phyloP scores from a whole-genome alignment of 331 rosid species.

The Quercus phellos region DNA sequence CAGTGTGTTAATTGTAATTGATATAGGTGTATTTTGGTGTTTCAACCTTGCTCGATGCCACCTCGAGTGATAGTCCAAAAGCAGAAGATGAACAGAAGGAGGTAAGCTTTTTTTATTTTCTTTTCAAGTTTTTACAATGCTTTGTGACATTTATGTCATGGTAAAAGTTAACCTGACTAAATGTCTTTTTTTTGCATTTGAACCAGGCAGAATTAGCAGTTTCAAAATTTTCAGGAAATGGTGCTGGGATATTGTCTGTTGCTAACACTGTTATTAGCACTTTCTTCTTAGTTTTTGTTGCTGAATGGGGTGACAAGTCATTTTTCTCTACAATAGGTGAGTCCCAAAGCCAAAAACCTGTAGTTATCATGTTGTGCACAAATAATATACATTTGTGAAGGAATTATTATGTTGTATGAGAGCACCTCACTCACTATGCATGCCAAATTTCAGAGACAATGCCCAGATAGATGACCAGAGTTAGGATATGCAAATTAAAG shows the following conservation, averaged over 20 bases:
- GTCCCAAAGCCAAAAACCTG: conserved; percentile 18
- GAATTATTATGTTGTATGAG: neutral
- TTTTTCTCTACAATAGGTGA: conserved; percentile 96
- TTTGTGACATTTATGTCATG: neutral
- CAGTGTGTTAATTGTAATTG: neutral
- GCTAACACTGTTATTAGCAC: conserved; percentile 78
- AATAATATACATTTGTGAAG: neutral
- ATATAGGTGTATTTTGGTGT: conserved; percentile 76
- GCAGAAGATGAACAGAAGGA: conserved; percentile 95
- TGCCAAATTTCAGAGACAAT: neutral
- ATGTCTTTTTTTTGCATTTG: conserved; percentile 32
- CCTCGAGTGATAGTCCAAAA: conserved; percentile 63
- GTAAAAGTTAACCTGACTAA: conserved; percentile 1
- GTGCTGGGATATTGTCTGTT: conserved; percentile 78
- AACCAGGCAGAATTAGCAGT: conserved; percentile 95
- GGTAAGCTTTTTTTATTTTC: conserved; percentile 38
- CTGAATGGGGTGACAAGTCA: conserved; percentile 99
- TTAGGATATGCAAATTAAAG: neutral
- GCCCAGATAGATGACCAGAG: neutral
- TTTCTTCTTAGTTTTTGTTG: conserved; percentile 81
- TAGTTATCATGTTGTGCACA: neutral
- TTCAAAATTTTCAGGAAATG: conserved; percentile 81
- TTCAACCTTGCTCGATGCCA: conserved; percentile 87
- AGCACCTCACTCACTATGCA: conserved; percentile 5
- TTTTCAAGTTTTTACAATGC: conserved; percentile 6